Percentiles rank a stretch among this genome's conserved stretches.
Conservation (phyloP, 768 basidiomycete genomes). For the Hericium rajendrae region DNA sequence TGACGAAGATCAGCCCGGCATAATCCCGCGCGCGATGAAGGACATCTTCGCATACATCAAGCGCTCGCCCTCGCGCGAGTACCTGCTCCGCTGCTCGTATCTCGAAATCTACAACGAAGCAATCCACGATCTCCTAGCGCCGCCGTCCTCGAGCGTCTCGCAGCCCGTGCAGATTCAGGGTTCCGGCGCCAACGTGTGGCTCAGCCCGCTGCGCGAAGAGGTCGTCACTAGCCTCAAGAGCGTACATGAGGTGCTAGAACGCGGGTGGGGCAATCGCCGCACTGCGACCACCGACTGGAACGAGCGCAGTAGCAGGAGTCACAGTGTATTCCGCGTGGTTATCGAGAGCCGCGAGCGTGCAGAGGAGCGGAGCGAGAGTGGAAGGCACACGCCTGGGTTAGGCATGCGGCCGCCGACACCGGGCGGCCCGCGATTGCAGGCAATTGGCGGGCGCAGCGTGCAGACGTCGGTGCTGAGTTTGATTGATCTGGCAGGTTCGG, state of each 20-base stretch:
- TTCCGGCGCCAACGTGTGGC: slow-evolving; percentile 45
- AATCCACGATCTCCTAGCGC: slow-evolving; percentile 78
- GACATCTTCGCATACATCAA: slow-evolving; percentile 85
- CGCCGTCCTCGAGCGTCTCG: slow-evolving; percentile 39
- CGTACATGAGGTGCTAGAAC: slow-evolving; percentile 73
- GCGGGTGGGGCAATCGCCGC: slow-evolving; percentile 80
- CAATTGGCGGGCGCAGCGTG: slow-evolving; percentile 70
- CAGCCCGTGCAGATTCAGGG: slow-evolving; percentile 72
- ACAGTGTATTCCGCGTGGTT: slow-evolving; percentile 89
- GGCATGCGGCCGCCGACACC: slow-evolving; percentile 35
- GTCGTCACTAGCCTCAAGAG: slow-evolving; percentile 87
- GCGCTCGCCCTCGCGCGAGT: slow-evolving; percentile 70
- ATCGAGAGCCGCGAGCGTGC: slow-evolving; percentile 77
- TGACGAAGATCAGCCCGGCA: slow-evolving; percentile 77
- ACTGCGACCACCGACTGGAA: slow-evolving; percentile 99
- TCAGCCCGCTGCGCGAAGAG: slow-evolving; percentile 79
- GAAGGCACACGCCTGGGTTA: slow-evolving; percentile 43
- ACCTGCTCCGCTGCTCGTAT: slow-evolving; percentile 91
- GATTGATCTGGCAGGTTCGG: slow-evolving; percentile 94
- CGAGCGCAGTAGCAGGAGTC: slow-evolving; percentile 86
- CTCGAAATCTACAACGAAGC: slow-evolving; percentile 96
- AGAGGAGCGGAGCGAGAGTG: slow-evolving; percentile 38
- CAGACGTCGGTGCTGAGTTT: slow-evolving; percentile 74
- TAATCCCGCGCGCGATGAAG: slow-evolving; percentile 87
- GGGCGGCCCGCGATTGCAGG: slow-evolving; percentile 59